phyloP scores from a whole-genome alignment of 2,329 filamentous ascomycete genomes.

The Colletotrichum ledebouriae region DNA sequence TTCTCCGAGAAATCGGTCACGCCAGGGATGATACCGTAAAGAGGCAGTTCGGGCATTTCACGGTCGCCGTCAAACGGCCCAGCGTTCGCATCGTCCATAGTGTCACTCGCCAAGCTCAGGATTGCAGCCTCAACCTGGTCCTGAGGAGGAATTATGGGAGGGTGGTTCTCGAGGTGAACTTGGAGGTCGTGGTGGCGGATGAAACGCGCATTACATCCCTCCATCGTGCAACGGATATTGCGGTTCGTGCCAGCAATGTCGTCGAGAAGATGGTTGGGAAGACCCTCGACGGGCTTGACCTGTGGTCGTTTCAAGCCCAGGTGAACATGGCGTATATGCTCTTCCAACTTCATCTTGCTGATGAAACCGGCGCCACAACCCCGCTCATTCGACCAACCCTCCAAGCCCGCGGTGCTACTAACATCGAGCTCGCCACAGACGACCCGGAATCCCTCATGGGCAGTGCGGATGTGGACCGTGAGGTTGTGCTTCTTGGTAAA shows the following conservation, averaged over 20 bases:
- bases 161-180: constrained; percentile 57
- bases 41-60: constrained; percentile 40
- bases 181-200: constrained; percentile 65
- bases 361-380: constrained; percentile 83
- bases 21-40: constrained; percentile 37
- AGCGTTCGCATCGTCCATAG: constrained; percentile 17
- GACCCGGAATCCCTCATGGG: constrained; percentile 82
- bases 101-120: constrained; percentile 41
- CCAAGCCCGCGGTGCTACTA: constrained; percentile 67
- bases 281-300: constrained; percentile 42
- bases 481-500: constrained; percentile 91
- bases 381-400: constrained; percentile 72
- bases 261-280: constrained; percentile 53
- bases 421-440: constrained; percentile 82
- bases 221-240: constrained; percentile 58
- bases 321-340: constrained; percentile 88
- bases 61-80: constrained; percentile 29
- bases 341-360: constrained; percentile 83
- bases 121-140: constrained; percentile 41
- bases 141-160: constrained; percentile 36
- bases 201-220: constrained; percentile 61
- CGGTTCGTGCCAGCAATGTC: constrained; percentile 60
- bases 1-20: constrained; percentile 20
- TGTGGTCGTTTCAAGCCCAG: constrained; percentile 69
- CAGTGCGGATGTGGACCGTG: constrained; percentile 80